Evolutionary conservation across 768 basidiomycete genomes (phyloP).

Genomic region (Lactarius akahatsu): DNA sequence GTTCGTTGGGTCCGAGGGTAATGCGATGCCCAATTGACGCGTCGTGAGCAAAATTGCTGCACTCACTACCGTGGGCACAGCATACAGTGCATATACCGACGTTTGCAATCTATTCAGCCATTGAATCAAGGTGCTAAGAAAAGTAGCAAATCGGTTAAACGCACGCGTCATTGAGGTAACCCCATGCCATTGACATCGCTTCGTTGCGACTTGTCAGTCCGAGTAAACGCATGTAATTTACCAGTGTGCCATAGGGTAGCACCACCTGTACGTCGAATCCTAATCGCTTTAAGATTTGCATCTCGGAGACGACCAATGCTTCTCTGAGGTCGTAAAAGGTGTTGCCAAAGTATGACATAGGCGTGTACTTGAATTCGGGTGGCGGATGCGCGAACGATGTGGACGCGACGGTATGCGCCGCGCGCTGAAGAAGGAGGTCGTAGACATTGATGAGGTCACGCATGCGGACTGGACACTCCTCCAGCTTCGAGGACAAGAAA

Average conservation of each 20-base stretch:
- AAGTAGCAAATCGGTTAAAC: conserved; percentile 36
- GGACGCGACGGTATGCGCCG: conserved; percentile 48
- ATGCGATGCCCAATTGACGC: conserved; percentile 66
- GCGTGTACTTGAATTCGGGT: conserved; percentile 58
- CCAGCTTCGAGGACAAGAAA: conserved; percentile 85
- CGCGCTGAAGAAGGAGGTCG: conserved; percentile 81
- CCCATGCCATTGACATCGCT: conserved; percentile 83
- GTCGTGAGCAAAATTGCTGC: conserved; percentile 83
- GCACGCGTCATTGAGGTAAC: conserved; percentile 93
- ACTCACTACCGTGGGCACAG: conserved; percentile 86
- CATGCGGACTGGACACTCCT: conserved; percentile 89
- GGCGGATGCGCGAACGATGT: conserved; percentile 37
- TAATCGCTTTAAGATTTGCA: conserved; percentile 95
- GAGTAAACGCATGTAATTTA: conserved; percentile 90
- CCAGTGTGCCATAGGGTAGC: conserved; percentile 88
- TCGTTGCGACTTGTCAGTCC: conserved; percentile 73
- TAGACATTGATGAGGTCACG: conserved; percentile 94
- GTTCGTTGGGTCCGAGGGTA: conserved; percentile 68
- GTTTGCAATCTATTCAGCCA: conserved; percentile 74
- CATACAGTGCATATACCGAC: conserved; percentile 86
- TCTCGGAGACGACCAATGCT: conserved; percentile 89
- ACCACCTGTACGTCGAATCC: conserved; percentile 95
- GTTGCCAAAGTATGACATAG: conserved; percentile 87
- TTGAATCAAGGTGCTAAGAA: conserved; percentile 16
- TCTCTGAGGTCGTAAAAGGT: conserved; percentile 96